phyloP scores from a whole-genome alignment of 208 protist species.

The Porcisia deanei region DNA sequence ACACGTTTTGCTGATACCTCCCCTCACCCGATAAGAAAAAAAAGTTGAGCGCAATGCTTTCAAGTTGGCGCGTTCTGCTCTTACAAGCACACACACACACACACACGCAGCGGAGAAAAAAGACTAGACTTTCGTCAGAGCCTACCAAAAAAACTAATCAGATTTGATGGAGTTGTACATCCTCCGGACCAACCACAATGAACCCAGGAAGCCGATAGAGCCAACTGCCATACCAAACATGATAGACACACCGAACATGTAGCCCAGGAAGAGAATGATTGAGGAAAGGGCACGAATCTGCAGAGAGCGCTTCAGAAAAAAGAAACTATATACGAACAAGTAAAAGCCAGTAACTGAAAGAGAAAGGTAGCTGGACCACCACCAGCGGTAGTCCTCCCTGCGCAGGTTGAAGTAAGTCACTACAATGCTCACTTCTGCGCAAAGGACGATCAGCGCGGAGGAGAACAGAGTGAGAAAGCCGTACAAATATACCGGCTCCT shows the following conservation, averaged over 20 bases:
- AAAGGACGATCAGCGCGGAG: conserved; percentile 93
- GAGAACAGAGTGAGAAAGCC: conserved; percentile 95
- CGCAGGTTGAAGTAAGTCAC: conserved; percentile 97
- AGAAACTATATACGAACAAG: conserved; percentile 93
- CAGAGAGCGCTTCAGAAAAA: conserved; percentile 87
- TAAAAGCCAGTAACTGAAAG: conserved; percentile 82
- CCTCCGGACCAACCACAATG: conserved; percentile 64
- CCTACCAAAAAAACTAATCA: conserved; percentile 27
- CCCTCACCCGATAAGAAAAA: too few relatives aligned
- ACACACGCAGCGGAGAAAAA: background rate
- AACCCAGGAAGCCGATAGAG: conserved; percentile 74
- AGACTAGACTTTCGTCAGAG: background rate
- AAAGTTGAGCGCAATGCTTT: too few relatives aligned
- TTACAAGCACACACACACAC: background rate
- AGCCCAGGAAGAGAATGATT: conserved; percentile 74
- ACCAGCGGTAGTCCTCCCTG: conserved; percentile 97
- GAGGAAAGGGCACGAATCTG: conserved; percentile 60
- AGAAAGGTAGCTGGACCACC: conserved; percentile 95
- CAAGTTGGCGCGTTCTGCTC: background rate
- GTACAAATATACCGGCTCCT: conserved; percentile 96
- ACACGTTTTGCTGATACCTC: too few relatives aligned
- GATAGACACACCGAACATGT: conserved; percentile 65
- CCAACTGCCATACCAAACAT: conserved; percentile 68
- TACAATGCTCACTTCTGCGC: conserved; percentile 96
- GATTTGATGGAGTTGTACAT: conserved; percentile 78